Base-by-base conservation (phyloP, 2,329 filamentous ascomycete species). In the Coniochaeta ligniaria region DNA sequence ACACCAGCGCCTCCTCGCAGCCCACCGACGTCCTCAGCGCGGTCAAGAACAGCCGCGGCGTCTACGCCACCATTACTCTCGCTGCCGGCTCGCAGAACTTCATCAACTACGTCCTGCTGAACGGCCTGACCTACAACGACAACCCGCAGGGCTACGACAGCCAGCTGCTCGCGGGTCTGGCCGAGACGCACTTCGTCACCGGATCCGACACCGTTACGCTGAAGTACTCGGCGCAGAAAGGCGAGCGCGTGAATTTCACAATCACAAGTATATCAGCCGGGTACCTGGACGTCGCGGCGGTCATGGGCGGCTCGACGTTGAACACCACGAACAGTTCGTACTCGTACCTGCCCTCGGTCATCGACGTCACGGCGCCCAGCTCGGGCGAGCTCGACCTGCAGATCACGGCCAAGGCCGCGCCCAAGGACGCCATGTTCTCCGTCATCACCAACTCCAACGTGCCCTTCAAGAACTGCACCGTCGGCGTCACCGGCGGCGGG, bases 381-480 rank as follows among this genome's bases (percentile, higher is more conserved):
- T 60, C 45, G 12, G 67, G 66, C 6, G 41, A 63, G 35, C 41
- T 69, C 12, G 64, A 67, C 28, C 47, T 69, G 17, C 38, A 62
- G 28, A 60, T 69, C n/a, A 65, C 59, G 12, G 60, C 65, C 1
- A 60, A 58, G 41, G 62, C 64, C n/a, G 59, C 63, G 2, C 59
- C 59, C 1, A 59, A 45, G 4, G 64, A 66, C 38, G 61, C 61
- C 24, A 54, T 66, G n/a, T 67, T 66, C 36, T 62, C 63, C 2
- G 58, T 68, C 12, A 36, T 63, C 17, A 66, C 67, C 9, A 62
- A 52, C 50, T 68, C 66, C 5, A 63, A 66, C 33, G 59, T 62
- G 38, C 66, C 65, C 5, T 63, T 66, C 33, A 67, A 68, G 61
- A 68, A 67, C 58, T 68, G 67, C 50, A 67, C 67, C 20, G 63